Evolutionary conservation across 73 alveolate genomes (phyloP).

Genomic region (Uronychia binucleata): DNA sequence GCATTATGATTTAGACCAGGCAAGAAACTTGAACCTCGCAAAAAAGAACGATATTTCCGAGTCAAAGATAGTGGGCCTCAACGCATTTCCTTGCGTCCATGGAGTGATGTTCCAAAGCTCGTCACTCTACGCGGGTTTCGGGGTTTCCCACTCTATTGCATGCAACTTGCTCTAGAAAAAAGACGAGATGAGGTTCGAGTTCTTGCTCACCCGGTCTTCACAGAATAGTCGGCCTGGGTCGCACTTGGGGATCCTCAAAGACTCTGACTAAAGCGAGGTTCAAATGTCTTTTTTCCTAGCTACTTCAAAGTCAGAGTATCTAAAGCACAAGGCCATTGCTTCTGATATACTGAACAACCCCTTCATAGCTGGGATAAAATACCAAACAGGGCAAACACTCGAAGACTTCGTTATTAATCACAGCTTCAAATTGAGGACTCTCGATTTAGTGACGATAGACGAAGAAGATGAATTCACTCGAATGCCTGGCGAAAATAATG

Average conservation of each 20-base stretch:
- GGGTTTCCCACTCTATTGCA: neutral
- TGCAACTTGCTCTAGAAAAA: neutral
- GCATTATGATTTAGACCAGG: neutral
- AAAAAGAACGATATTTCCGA: neutral
- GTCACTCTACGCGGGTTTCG: slow-evolving; percentile 7
- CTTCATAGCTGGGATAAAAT: neutral
- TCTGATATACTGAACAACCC: neutral
- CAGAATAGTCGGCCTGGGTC: slow-evolving; percentile 7
- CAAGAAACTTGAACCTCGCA: neutral
- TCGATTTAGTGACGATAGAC: too few relatives aligned
- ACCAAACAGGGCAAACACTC: neutral
- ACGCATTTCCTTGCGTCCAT: slow-evolving; percentile 14
- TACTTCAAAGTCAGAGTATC: neutral
- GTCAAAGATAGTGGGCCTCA: neutral
- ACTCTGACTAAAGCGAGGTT: neutral
- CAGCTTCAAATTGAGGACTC: neutral
- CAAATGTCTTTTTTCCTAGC: neutral
- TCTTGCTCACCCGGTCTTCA: slow-evolving; percentile 11
- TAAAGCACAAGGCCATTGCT: neutral
- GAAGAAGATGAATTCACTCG: too few relatives aligned
- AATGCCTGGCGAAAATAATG: too few relatives aligned
- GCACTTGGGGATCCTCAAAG: slow-evolving; percentile 2
- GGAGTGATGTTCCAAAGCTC: neutral
- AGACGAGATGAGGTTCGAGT: neutral
- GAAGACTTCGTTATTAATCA: neutral